A percentile compares a stretch with the other conserved stretches of the same genome.
These are phyloP conservation scores for Colletotrichum karsti DNA, from an alignment of 2,329 filamentous ascomycete genomes.

Conservation along the genomic window DNA sequence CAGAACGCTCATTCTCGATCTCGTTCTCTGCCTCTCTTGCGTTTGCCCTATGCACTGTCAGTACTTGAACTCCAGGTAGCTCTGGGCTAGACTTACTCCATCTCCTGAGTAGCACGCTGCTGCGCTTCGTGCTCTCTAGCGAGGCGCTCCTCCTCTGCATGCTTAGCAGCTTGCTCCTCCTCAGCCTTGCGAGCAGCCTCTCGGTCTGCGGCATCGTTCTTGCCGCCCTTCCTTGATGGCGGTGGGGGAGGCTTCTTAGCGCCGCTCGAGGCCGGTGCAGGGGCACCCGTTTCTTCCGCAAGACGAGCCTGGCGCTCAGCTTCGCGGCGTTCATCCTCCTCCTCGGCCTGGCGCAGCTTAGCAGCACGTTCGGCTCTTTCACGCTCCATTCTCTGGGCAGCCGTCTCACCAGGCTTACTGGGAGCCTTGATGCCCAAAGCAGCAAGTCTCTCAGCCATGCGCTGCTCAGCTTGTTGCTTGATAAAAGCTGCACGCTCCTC, in stretches of 20 bases:
- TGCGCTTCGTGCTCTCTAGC: constrained; percentile 80
- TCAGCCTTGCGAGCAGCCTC: constrained; percentile 65
- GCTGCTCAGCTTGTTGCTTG: constrained; percentile 94
- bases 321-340: constrained; percentile 90
- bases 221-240: constrained; percentile 76
- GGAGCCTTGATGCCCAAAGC: constrained; percentile 91
- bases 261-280: constrained; percentile 61
- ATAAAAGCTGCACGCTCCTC: constrained; percentile 96
- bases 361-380: constrained; percentile 89
- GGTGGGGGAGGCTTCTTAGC: constrained; percentile 79
- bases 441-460: constrained; percentile 95
- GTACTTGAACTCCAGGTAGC: constrained; percentile 31
- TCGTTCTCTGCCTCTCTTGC: constrained; percentile 82
- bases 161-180: constrained; percentile 62
- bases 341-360: constrained; percentile 88
- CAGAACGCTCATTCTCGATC: constrained; percentile 80
- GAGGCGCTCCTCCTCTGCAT: constrained; percentile 72
- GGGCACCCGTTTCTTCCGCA: constrained; percentile 76
- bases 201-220: constrained; percentile 66
- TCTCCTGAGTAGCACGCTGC: constrained; percentile 73
- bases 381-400: constrained; percentile 86
- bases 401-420: constrained; percentile 79
- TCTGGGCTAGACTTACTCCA: constrained; percentile 76
- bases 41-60: constrained; percentile 67
- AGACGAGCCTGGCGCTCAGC: constrained; percentile 85